Evolutionary conservation across 805 yeast species (phyloP).

Genomic region (Candida silvatica): DNA sequence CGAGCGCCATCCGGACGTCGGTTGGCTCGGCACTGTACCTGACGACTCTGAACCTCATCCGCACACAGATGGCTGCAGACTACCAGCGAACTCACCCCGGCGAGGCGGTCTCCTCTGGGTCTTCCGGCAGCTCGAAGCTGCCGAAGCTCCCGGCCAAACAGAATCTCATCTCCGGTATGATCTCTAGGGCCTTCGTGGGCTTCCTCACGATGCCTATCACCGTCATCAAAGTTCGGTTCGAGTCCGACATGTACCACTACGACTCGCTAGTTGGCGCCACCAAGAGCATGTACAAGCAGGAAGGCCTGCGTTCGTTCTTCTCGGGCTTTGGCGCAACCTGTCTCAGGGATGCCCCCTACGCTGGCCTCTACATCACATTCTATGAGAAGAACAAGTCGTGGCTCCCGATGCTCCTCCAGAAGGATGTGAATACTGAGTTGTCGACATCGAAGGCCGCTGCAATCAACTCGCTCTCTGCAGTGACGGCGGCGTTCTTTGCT

Average conservation of each 20-base stretch:
- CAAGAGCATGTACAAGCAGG: constrained; percentile 39
- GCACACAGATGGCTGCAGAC: constrained; percentile 40
- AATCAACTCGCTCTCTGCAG: constrained; percentile 71
- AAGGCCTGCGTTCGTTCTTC: constrained; percentile 66
- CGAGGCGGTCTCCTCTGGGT: too few relatives aligned
- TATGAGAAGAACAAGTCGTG: constrained; percentile 67
- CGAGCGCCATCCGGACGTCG: constrained; percentile 85
- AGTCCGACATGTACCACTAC: constrained; percentile 70
- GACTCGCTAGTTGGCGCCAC: constrained; percentile 55
- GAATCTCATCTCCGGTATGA: constrained; percentile 69
- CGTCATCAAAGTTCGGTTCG: constrained; percentile 79
- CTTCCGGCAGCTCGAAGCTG: constrained; percentile 31
- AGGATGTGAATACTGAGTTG: constrained; percentile 4
- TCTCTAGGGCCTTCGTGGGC: constrained; percentile 77
- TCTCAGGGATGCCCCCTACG: constrained; percentile 91
- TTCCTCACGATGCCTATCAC: constrained; percentile 92
- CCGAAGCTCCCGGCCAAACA: constrained; percentile 67
- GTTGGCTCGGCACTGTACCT: constrained; percentile 85
- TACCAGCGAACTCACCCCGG: constrained; percentile 4
- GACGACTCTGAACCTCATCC: constrained; percentile 54
- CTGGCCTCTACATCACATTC: constrained; percentile 82
- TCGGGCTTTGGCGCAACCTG: constrained; percentile 83
- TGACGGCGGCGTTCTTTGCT: constrained; percentile 67
- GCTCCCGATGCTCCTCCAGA: constrained; percentile 34
- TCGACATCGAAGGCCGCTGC: constrained; percentile 29